Conservation (phyloP, 768 basidiomycete species). For the Pseudohyphozyma bogoriensis region DNA sequence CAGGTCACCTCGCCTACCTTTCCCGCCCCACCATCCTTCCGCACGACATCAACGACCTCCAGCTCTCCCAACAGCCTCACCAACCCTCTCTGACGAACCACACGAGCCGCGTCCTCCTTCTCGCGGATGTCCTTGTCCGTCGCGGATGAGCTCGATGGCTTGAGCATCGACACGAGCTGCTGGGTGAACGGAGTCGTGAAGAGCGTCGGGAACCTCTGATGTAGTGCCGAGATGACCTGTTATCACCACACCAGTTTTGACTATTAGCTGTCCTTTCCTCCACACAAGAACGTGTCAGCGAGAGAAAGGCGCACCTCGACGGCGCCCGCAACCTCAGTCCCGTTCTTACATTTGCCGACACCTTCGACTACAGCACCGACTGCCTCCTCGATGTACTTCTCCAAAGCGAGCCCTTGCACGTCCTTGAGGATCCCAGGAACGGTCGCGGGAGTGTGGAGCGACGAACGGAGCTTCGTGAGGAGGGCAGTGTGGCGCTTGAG, state of each 20-base stretch:
- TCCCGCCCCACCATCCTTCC: conserved; percentile 58
- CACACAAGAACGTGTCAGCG: neutral
- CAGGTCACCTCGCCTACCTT: conserved; percentile 72
- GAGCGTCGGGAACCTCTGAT: conserved; percentile 68
- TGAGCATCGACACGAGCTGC: conserved; percentile 44
- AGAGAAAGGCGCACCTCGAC: conserved; percentile 57
- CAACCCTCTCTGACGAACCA: conserved; percentile 71
- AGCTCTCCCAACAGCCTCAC: conserved; percentile 82
- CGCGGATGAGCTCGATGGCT: conserved; percentile 46
- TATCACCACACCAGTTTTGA: neutral
- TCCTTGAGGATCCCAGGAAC: conserved; percentile 62
- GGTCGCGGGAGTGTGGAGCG: conserved; percentile 45
- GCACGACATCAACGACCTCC: conserved; percentile 73
- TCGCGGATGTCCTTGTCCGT: conserved; percentile 53
- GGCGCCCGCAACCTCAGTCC: conserved; percentile 81
- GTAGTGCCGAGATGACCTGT: conserved; percentile 78
- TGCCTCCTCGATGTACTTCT: conserved; percentile 94
- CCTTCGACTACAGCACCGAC: conserved; percentile 80
- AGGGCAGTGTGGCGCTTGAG: conserved; percentile 91
- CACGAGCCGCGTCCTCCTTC: conserved; percentile 73
- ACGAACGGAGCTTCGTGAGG: conserved; percentile 83
- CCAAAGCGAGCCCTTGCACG: conserved; percentile 74
- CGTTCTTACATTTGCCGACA: conserved; percentile 73
- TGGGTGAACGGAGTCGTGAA: conserved; percentile 66
- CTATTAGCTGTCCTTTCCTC: neutral